These are phyloP conservation scores for Elongisporangium undulatum DNA, from an alignment of 352 stramenopile genomes.

Conservation along the genomic window DNA sequence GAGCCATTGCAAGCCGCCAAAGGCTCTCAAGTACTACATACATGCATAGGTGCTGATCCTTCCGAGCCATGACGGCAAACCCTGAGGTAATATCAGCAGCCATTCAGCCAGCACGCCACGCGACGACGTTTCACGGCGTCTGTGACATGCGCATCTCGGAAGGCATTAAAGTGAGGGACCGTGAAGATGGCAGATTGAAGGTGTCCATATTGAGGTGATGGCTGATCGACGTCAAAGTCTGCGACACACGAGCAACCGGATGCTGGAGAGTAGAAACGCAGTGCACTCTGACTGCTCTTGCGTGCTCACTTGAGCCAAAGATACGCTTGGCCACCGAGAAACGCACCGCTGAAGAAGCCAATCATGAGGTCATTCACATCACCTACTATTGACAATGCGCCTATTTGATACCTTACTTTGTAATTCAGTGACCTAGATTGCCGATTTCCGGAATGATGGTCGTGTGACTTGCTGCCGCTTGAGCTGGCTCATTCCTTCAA, in stretches of 20 bases:
- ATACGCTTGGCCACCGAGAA: not conserved
- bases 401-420: not conserved
- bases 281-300: not conserved
- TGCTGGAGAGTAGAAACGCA: not conserved
- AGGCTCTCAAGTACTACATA: too few species aligned
- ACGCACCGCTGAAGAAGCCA: not conserved
- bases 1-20: too few species aligned
- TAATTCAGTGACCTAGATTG: not conserved
- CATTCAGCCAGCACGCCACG: too few species aligned
- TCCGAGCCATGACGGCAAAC: too few species aligned
- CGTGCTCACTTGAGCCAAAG: not conserved
- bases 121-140: too few species aligned
- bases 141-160: too few species aligned
- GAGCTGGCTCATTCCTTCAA: not conserved
- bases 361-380: not conserved
- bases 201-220: too few species aligned
- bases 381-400: too few species aligned
- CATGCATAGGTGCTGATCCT: too few species aligned
- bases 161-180: too few species aligned
- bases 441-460: not conserved
- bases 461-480: not conserved
- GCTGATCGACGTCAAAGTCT: not conserved
- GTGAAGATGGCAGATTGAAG: too few species aligned
- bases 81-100: too few species aligned
- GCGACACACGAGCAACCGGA: not conserved